Percentiles rank a stretch among this genome's conserved stretches.
These are phyloP conservation scores for Pythium oligandrum DNA, from an alignment of 352 stramenopile species.

Conservation along the genomic window DNA sequence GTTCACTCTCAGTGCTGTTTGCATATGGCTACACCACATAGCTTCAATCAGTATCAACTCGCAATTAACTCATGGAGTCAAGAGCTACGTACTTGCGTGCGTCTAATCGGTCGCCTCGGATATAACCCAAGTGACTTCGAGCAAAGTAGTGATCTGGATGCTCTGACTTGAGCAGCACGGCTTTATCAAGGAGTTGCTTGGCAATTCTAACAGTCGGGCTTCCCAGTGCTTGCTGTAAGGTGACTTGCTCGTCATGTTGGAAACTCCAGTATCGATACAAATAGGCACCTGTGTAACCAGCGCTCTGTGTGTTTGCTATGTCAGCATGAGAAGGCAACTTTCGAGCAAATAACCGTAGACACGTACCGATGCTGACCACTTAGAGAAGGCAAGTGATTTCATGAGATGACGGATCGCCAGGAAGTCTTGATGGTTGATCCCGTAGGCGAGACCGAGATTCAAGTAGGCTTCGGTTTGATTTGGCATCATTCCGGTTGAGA, in stretches of 20 bases:
- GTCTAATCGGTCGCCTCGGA: too few relatives aligned
- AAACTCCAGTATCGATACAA: too few relatives aligned
- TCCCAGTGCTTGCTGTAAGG: background rate
- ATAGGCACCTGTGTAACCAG: too few relatives aligned
- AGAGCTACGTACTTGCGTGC: too few relatives aligned
- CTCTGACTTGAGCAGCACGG: background rate
- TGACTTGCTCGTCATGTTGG: too few relatives aligned
- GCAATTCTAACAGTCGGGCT: background rate
- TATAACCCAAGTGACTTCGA: background rate
- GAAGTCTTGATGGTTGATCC: conserved; percentile 15
- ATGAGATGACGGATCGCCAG: conserved; percentile 48
- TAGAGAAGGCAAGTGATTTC: conserved; percentile 27
- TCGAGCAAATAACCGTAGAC: background rate
- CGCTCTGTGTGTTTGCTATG: too few relatives aligned
- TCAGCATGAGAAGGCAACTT: too few relatives aligned
- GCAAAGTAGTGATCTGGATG: background rate
- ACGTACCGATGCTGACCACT: conserved; percentile 17
- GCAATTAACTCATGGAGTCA: too few relatives aligned
- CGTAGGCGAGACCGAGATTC: conserved; percentile 52
- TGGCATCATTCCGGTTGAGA: conserved; percentile 32
- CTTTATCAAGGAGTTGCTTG: background rate
- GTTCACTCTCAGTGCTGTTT: too few relatives aligned
- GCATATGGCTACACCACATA: too few relatives aligned
- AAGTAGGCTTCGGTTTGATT: conserved; percentile 47
- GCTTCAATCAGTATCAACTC: too few relatives aligned